Evolutionary conservation across 2,329 filamentous ascomycete species (phyloP), one percentile per base, ranked within the genome.

Genomic region (Stylonectria norvegica): DNA sequence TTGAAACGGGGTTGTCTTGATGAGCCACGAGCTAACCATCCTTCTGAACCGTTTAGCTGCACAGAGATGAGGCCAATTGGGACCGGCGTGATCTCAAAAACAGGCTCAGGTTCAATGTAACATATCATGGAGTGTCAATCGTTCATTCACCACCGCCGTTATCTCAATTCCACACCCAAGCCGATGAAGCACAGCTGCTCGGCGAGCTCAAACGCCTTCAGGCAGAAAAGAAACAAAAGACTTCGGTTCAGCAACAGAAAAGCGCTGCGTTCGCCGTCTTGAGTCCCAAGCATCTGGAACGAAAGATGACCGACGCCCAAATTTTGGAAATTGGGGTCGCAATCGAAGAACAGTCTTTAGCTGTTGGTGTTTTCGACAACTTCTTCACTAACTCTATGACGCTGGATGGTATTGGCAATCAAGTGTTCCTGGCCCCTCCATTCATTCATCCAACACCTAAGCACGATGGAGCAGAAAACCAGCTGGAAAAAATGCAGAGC

Each of bases 11-110:
- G 9, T 34, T 32, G 39, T 48, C 2, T 57, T 53, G 34, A 52
- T 8, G 48, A 49, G 5, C 28, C 56, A 5, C 54, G 51, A 2
- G 20, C 31, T 23, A 32, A 47, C 12, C 48, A 57, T 5, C 54
- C 4, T 33, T 30, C 15, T 30, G 9, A 6, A 9, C 15, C 27
- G 14, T 15, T 30, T 30, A 30, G 27, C 27, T 30, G 14, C 8
- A 30, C 8, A 9, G 27, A 30, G 27, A 30, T 15, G 14, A 30
- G 14, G 27, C 27, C 27, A 30, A 30, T 15, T 15, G 27, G 27
- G 27, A 30, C 14, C 27, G 27, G 6, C 8, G 27, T 10, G 9
- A 30, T 15, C 8, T 30, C 6, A 8, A 14, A 9, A 6, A 9
- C 14, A 30, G 6, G 8, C 9, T 30, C 14, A 8, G 9, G 8